Base-by-base conservation (phyloP, 2,329 filamentous ascomycete genomes). In the Botryotinia convoluta region DNA sequence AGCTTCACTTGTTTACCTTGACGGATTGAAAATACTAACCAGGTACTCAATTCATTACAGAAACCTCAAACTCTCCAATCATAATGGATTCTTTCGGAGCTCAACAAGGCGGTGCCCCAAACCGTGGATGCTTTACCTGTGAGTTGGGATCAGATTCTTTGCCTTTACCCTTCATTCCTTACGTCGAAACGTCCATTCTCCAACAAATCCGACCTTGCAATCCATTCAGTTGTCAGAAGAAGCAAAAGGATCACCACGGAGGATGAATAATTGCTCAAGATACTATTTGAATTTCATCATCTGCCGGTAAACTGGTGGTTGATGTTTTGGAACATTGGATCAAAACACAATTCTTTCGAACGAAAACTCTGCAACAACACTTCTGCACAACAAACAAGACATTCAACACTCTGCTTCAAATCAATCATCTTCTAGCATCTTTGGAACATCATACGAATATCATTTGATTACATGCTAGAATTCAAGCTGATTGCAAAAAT, bases 101-200 rank as follows among this genome's bases (percentile, higher is more conserved):
- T 72, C 69, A 67, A 67, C 69, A 68, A 69, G 78, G 77, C 74
- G 76, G 74, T 74, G 76, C 74, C 35, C 77, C 77, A 76, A 81
- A 79, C 74, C 84, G 84, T 77, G 83, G 82, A 76, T 86, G 85
- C 83, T 86, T 85, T 82, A 86, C 84, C 79, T 86, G 85, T 86
- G 81, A 83, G 85, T 86, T 77, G 22, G 29, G 14, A n/a, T 64
- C 32, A 22, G 22, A 59, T 35, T 42, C 18, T 37, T 76, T 65
- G 71, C 57, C 12, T 26, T 76, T 64, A 65, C 57, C 39, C 72
- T 77, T 75, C 71, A 74, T 77, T 73, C 72, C 73, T 69, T 71
- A 61, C 22, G n/a, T 42, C 8, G 29, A 22, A 44, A 51, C 35
- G 20, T 29, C 20, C 26, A 57, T 65, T 26, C 5, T 39, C 4